Evolutionary conservation across 495 filamentous ascomycete genomes (phyloP).

Genomic region (Penicillium turbatum): DNA sequence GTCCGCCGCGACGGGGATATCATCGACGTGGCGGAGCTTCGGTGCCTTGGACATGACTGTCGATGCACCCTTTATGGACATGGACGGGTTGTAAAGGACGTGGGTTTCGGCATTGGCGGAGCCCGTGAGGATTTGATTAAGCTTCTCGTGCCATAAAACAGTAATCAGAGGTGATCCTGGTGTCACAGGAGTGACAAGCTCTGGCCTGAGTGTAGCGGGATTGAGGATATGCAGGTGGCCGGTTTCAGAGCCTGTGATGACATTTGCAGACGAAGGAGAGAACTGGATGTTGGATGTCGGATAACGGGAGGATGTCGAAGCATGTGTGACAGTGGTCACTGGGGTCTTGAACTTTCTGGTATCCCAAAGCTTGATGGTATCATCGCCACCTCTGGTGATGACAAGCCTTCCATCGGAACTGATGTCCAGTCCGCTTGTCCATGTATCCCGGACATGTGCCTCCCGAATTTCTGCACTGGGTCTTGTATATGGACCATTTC

Average conservation of each 20-base stretch:
- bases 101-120: constrained; percentile 86
- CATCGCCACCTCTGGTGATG: constrained; percentile 83
- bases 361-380: constrained; percentile 90
- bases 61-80: constrained; percentile 76
- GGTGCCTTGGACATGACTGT: constrained; percentile 89
- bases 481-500: constrained; percentile 79
- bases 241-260: constrained; percentile 83
- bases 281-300: constrained; percentile 84
- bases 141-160: constrained; percentile 85
- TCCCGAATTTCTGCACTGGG: constrained; percentile 82
- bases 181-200: constrained; percentile 81
- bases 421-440: constrained; percentile 91
- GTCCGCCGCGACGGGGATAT: constrained; percentile 85
- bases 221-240: constrained; percentile 92
- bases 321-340: constrained; percentile 70
- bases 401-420: constrained; percentile 86
- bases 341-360: constrained; percentile 92
- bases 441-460: constrained; percentile 78
- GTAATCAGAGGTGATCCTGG: constrained; percentile 75
- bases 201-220: constrained; percentile 77
- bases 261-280: constrained; percentile 71
- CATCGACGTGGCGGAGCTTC: constrained; percentile 91
- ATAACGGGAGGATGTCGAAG: constrained; percentile 78
- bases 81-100: constrained; percentile 82
- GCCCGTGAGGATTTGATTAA: constrained; percentile 94